Evolutionary conservation across 805 yeast species (phyloP), one percentile per base, ranked within the genome.

Genomic region (Saccharomycopsis sp.): DNA sequence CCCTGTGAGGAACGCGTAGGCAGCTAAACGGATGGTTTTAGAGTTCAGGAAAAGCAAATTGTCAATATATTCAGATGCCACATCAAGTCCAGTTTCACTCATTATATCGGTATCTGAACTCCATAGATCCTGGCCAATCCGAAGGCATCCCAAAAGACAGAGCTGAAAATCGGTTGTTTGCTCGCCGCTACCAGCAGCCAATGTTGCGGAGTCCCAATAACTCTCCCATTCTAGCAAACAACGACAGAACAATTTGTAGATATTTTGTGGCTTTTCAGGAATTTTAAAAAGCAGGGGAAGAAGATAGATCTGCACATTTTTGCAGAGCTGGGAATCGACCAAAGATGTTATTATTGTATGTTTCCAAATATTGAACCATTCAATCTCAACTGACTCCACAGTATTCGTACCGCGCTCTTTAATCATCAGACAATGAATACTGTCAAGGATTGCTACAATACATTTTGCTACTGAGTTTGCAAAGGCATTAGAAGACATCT

Each of bases 391-490:
- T 56, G 68, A 71, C n/a, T 69, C 7, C 34, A n/a, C 20, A 15
- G 47, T 15, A 19, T 52, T 65, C 3, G 62, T 42, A 19, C 56
- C 58, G 3, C 52, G 12, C 12, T 12, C n/a, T 22, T 22, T 17
- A 17, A 44, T 12, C 12, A 12, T 44, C 20, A 9, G 25, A 29
- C 7, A 42, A 59, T 75, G 75, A 3, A 74, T 59, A 50, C 70
- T 70, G 42, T 72, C 67, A 56, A 78, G 66, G 1, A 81, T 60
- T 0, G 77, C 66, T 3, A 74, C 73, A 1, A 86, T 58, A 17
- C 84, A 75, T 65, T 82, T 86, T n/a, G 87, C 84, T 19, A 83
- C 75, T 2, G 86, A 79, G 60, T 83, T 87, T 0, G 94, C 85
- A 57, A 89, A 68, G 0, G 89, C 79, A 63, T 80, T 83, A 1